Evolutionary conservation across 2,329 filamentous ascomycete genomes (phyloP).

Genomic region (Fonsecaea pugnacius): DNA sequence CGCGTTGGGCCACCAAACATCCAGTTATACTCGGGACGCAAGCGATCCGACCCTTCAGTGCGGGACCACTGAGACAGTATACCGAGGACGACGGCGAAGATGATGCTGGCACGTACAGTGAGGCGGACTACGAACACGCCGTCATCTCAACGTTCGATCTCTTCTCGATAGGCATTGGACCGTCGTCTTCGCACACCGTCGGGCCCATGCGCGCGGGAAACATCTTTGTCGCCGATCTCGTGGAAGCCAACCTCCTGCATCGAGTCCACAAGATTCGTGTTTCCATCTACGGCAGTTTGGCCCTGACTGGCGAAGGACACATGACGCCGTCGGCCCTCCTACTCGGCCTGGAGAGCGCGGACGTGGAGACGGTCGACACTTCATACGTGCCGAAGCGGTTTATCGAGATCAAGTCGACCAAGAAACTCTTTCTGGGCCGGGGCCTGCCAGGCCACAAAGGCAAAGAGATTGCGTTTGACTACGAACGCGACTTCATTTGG

Average conservation of each 20-base stretch:
- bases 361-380: conserved; percentile 34
- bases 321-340: conserved; percentile 30
- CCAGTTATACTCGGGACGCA: background rate
- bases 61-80: conserved; percentile 13
- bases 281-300: conserved; percentile 30
- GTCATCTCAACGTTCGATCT: conserved; percentile 36
- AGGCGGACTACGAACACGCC: conserved; percentile 33
- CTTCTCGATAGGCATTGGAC: conserved; percentile 35
- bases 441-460: conserved; percentile 17
- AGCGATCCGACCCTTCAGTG: conserved; percentile 7
- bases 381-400: conserved; percentile 31
- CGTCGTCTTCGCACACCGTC: conserved; percentile 35
- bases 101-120: conserved; percentile 16
- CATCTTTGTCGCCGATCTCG: conserved; percentile 34
- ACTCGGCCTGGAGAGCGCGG: conserved; percentile 31
- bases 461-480: conserved; percentile 32
- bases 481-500: conserved; percentile 33
- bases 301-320: conserved; percentile 15
- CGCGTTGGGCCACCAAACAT: background rate
- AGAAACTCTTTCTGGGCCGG: conserved; percentile 28
- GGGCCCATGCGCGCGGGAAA: conserved; percentile 35
- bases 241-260: conserved; percentile 30
- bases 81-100: conserved; percentile 26
- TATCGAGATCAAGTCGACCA: conserved; percentile 25
- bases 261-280: conserved; percentile 30